Evolutionary conservation across 2,329 filamentous ascomycete species (phyloP), one percentile per base, ranked within the genome.

Genomic region (Ophiocordyceps camponoti-leonardi): DNA sequence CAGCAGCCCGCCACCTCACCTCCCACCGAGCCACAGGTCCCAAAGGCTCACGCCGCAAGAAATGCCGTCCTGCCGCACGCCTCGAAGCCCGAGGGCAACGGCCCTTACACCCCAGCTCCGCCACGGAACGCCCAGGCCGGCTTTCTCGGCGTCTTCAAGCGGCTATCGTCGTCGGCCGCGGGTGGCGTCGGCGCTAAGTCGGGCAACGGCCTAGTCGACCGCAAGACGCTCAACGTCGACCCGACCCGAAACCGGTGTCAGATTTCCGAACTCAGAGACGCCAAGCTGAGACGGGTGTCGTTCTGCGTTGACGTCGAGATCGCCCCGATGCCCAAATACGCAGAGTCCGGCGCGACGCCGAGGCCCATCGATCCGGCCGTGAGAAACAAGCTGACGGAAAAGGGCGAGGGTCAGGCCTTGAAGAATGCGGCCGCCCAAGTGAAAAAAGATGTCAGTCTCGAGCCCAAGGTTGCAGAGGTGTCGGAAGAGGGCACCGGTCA

Each of bases 261-360:
- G 22, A 77, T 96, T 28, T 68, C 76, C 5, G 88, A 94, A 52
- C 68, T 98, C 42, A 80, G 87, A 52, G 77, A 81, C 55, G 76
- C 77, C 43, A 94, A 92, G 59, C 63, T 98, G 48, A 77, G 86
- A 45, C 78, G 87, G 45, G 92, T 98, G 0, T 84, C 90, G 0
- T 98, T 98, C 57, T 94, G 86, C 54, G 92, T 98, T 3, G 92
- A 98, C 57, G 88, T 98, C 5, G 92, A 98, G 61, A 94, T 98
- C 56, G 90, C 90, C 3, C 86, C 87, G 0, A 79, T 86, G 57
- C 86, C 88, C 22, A 80, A 77, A 53, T 92, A 93, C 53, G 64
- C 68, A 14, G 84, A 92, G 3, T 69, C 69, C 16, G 72, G 73
- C 7, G 61, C 71, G 11, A 59, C 40, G 43, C 51, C 47, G 6